Evolutionary conservation across 176 grass and related monocot species (phyloP).

Genomic region (Poa pratensis): DNA sequence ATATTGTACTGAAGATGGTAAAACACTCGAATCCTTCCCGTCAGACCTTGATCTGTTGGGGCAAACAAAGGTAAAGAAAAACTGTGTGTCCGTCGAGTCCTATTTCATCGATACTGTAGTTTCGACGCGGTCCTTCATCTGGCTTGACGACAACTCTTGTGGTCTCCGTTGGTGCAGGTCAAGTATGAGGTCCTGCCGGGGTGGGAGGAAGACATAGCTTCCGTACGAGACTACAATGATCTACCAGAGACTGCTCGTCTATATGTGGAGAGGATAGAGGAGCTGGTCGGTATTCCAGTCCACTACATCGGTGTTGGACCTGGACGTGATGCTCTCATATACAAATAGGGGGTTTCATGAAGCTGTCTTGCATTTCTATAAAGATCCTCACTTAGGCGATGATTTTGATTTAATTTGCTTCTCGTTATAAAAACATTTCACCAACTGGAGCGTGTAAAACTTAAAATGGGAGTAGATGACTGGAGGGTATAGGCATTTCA

Average conservation of each 20-base stretch:
- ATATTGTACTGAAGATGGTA: conserved; percentile 50
- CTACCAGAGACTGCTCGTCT: conserved; percentile 70
- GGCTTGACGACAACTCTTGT: neutral
- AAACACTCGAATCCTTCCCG: conserved; percentile 61
- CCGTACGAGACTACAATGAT: conserved; percentile 61
- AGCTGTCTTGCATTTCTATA: neutral
- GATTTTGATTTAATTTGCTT: neutral
- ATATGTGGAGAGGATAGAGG: conserved; percentile 91
- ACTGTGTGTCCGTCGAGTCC: neutral
- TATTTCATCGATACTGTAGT: neutral
- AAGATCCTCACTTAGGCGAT: neutral
- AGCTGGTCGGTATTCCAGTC: conserved; percentile 79
- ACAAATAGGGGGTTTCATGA: conserved; percentile 50
- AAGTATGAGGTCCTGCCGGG: conserved; percentile 86
- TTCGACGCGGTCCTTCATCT: neutral
- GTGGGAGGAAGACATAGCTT: conserved; percentile 84
- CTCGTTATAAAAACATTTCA: neutral
- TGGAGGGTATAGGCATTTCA: neutral
- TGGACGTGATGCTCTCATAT: conserved; percentile 88
- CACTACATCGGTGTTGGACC: conserved; percentile 91
- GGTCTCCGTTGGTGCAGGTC: conserved; percentile 60
- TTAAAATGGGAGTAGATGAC: neutral
- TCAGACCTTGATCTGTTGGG: conserved; percentile 68
- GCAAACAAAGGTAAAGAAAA: conserved; percentile 61
- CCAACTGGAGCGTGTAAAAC: neutral